Percentiles rank a stretch among this genome's conserved stretches.
Conservation (phyloP, 495 filamentous ascomycete genomes). For the Penicillium pulvis region DNA sequence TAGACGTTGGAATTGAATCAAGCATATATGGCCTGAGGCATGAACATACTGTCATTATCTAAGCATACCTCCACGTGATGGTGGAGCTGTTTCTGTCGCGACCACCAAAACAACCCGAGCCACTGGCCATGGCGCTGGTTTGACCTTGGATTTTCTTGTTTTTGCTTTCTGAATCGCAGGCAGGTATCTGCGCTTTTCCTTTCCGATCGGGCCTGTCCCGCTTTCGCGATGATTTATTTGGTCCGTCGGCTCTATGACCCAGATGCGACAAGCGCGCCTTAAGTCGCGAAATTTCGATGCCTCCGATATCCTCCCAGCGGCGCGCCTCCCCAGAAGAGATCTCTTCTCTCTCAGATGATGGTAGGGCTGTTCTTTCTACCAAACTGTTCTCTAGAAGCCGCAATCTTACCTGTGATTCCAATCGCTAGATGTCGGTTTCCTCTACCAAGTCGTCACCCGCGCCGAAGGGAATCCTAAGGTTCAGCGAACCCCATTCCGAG, state of each 20-base stretch:
- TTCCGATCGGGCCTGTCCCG: slow-evolving; percentile 8
- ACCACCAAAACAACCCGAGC: slow-evolving; percentile 32
- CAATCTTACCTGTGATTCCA: slow-evolving; percentile 15
- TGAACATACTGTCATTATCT: slow-evolving; percentile 20
- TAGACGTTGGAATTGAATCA: slow-evolving; percentile 3
- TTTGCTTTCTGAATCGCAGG: slow-evolving; percentile 20
- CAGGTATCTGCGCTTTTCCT: slow-evolving; percentile 21
- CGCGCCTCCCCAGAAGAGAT: slow-evolving; percentile 52
- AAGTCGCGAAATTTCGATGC: slow-evolving; percentile 60
- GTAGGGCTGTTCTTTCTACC: slow-evolving; percentile 32
- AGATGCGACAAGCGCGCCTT: slow-evolving; percentile 53
- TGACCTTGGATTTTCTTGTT: slow-evolving; percentile 6
- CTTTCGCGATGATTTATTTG: slow-evolving; percentile 49
- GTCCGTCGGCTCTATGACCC: slow-evolving; percentile 52
- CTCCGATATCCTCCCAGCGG: slow-evolving; percentile 54
- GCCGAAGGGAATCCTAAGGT: slow-evolving; percentile 68
- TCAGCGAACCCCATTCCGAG: slow-evolving; percentile 69
- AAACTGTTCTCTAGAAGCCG: background rate
- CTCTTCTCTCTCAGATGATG: slow-evolving; percentile 63
- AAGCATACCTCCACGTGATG: slow-evolving; percentile 25
- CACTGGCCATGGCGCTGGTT: slow-evolving; percentile 3
- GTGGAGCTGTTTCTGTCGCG: slow-evolving; percentile 32
- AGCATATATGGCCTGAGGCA: slow-evolving; percentile 3
- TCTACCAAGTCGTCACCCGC: slow-evolving; percentile 73
- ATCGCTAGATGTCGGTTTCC: slow-evolving; percentile 69